These are phyloP conservation scores for Colletotrichum viniferum DNA, from an alignment of 2,329 filamentous ascomycete genomes.

Conservation along the genomic window DNA sequence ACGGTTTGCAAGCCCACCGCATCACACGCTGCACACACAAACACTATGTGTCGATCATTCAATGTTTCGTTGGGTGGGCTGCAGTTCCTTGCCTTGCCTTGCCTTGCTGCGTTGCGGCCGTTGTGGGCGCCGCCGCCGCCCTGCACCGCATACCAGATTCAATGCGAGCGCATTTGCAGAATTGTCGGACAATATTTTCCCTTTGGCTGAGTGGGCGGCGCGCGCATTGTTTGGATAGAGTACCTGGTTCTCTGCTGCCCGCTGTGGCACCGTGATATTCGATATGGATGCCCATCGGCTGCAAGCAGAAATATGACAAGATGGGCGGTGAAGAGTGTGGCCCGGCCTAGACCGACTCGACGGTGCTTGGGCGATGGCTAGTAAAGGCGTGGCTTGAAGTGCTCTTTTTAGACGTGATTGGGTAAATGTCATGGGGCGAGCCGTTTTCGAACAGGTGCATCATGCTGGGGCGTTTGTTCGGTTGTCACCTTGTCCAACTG, in stretches of 20 bases:
- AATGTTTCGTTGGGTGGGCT: not conserved
- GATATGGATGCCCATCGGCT: not conserved
- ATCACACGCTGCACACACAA: not conserved
- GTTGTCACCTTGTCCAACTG: not conserved
- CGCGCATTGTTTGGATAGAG: not conserved
- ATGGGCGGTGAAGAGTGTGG: not conserved
- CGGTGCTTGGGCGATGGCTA: not conserved
- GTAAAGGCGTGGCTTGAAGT: not conserved
- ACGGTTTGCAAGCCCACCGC: not conserved
- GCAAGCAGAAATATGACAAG: not conserved
- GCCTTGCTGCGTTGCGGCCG: not conserved
- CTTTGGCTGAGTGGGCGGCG: not conserved
- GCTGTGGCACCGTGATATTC: not conserved
- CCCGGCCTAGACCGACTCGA: not conserved
- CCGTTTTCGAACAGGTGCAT: not conserved
- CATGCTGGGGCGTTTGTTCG: not conserved
- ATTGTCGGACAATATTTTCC: not conserved
- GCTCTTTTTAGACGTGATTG: not conserved
- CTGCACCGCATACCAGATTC: not conserved
- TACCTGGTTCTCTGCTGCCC: not conserved
- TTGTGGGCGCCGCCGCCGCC: not conserved
- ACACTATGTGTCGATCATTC: not conserved
- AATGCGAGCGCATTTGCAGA: not conserved
- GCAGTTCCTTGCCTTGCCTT: not conserved
- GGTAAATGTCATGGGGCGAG: not conserved